Base-by-base conservation (phyloP, 345 rosid genomes). In the Anacardium occidentale region DNA sequence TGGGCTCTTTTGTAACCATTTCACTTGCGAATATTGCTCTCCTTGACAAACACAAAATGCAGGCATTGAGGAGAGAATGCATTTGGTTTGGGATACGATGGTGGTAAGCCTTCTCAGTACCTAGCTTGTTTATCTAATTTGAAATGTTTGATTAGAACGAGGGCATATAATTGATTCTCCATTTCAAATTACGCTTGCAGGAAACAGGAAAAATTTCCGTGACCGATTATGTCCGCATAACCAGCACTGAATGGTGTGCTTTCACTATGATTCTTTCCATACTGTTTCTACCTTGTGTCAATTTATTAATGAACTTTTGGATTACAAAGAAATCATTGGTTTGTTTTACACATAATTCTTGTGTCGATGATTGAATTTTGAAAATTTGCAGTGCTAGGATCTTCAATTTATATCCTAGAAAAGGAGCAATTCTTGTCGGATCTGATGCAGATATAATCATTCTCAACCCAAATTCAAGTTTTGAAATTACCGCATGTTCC, bases 21-120 rank as follows among this genome's bases (percentile, higher is more conserved):
- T 66, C 4, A 71, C 34, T 60, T 68, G 42, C n/a, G 62, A 47
- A 57, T 78, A 5, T 67, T 53, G 21, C 25, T 72, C 32, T 45
- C 45, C 9, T 47, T 34, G 68, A 60, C 70, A 79, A 71, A 14
- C 58, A 22, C 72, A 72, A 25, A 61, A 64, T 77, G 37, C 62
- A 94, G 97, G 98, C 70, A 83, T 95, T 68, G 99, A 95, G 78
- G 99, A 95, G 84, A 91, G 99, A 84, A 95, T 95, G 98, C 99
- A 95, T 80, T 83, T 95, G 73, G 81, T 90, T 66, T 95, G 98
- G 98, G 94, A 92, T 77, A 85, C 90, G 0, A 85, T 95, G 97
- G 99, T 95, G 97, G 97, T 95, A 85, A 81, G 98, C 70, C 67
- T 26, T 66, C 60, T 1, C 62, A 37, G 15, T 21, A 50, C 29